Evolutionary conservation across 1,284 basidiomycete species (phyloP).

Genomic region (Puccinia coronata): DNA sequence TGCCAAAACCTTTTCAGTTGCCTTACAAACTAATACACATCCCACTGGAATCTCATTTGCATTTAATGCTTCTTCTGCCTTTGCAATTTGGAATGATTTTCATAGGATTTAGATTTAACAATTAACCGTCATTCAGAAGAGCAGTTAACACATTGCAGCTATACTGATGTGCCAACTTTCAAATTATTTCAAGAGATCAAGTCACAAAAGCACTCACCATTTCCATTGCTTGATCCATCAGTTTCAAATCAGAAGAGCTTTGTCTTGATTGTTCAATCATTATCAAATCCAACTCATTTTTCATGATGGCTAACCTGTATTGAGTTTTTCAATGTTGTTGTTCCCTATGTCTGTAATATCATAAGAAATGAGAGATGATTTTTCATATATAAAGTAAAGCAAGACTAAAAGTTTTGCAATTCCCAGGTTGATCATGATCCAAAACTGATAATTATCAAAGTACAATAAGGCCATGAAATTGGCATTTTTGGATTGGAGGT

Average conservation of each 20-base stretch:
- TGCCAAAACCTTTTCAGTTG: conserved; percentile 68
- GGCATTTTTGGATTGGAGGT: no score
- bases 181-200: not conserved
- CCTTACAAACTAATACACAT: conserved; percentile 85
- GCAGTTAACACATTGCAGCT: no score
- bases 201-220: conserved; percentile 52
- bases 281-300: not conserved
- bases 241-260: conserved; percentile 52
- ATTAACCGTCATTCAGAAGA: no score
- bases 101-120: not conserved
- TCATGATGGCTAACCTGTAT: not conserved
- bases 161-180: no score
- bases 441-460: no score
- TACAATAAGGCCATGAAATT: no score
- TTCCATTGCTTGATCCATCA: conserved; percentile 55
- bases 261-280: conserved; percentile 55
- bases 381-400: no score
- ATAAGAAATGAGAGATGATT: no score
- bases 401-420: no score
- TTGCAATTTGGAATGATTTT: not conserved
- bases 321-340: no score
- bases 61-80: conserved; percentile 73
- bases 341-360: no score
- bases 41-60: conserved; percentile 93
- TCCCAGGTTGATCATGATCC: no score